These are phyloP conservation scores for Cladosporium sphaerospermum DNA, from an alignment of 2,329 filamentous ascomycete genomes.

Conservation along the genomic window DNA sequence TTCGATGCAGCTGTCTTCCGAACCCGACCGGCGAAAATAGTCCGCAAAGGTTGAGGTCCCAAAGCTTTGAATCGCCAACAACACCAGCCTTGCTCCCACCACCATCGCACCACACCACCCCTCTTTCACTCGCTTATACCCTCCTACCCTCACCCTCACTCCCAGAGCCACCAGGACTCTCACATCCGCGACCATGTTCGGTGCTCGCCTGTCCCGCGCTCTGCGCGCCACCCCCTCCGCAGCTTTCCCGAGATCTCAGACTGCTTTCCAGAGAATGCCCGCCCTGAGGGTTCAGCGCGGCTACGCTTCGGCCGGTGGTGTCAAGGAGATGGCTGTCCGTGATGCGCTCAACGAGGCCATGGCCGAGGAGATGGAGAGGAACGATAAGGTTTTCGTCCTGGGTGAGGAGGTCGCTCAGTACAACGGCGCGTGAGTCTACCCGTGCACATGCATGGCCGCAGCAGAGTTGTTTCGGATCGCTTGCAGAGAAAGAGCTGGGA, in stretches of 20 bases:
- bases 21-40: no score
- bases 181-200: conserved; percentile 43
- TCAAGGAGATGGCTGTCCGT: conserved; percentile 93
- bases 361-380: conserved; percentile 90
- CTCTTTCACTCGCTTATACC: conserved; percentile 6
- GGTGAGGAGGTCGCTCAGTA: conserved; percentile 99
- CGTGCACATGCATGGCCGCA: not conserved
- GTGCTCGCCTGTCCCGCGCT: conserved; percentile 57
- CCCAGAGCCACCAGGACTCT: not conserved
- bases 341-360: conserved; percentile 97
- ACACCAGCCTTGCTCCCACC: not conserved
- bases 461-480: not conserved
- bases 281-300: conserved; percentile 43
- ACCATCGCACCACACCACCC: not conserved
- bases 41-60: no score
- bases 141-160: not conserved
- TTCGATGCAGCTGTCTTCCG: no score
- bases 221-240: conserved; percentile 53
- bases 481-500: no score
- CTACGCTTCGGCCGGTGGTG: conserved; percentile 55
- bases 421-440: conserved; percentile 71
- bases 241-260: conserved; percentile 34
- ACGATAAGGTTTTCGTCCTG: conserved; percentile 90
- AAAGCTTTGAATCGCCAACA: not conserved
- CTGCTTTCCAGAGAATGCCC: conserved; percentile 44